Conservation (phyloP, 1,284 basidiomycete species). For the Schizopora paradoxa region DNA sequence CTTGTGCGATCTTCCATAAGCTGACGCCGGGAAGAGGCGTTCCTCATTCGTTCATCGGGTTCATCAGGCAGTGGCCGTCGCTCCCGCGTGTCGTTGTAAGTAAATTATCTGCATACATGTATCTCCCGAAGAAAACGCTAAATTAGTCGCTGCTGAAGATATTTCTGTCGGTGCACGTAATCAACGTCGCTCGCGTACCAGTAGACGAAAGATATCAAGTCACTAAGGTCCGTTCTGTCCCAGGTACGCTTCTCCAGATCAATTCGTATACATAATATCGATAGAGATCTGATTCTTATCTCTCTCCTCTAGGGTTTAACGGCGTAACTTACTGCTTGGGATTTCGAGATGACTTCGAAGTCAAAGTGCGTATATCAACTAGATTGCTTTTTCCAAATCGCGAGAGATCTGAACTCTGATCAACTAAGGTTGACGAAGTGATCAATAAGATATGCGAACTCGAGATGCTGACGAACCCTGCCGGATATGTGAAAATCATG, state of each 20-base stretch:
- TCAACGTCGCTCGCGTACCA: conserved; percentile 43
- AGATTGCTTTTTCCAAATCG: not conserved
- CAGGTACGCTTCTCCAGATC: conserved; percentile 31
- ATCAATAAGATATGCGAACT: conserved; percentile 44
- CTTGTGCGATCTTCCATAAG: conserved; percentile 55
- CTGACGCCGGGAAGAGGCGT: conserved; percentile 46
- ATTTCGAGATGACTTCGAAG: conserved; percentile 53
- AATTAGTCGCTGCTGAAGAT: conserved; percentile 32
- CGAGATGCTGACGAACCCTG: conserved; percentile 37
- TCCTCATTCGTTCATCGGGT: conserved; percentile 54
- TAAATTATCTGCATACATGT: conserved; percentile 15
- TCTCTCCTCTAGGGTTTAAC: conserved; percentile 49
- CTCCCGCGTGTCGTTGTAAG: conserved; percentile 51
- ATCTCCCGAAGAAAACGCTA: no score
- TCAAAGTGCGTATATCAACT: conserved; percentile 29
- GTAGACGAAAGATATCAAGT: conserved; percentile 46
- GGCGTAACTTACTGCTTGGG: conserved; percentile 55
- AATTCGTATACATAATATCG: conserved; percentile 1
- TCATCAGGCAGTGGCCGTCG: conserved; percentile 53
- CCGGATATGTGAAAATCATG: conserved; percentile 28
- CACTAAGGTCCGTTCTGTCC: conserved; percentile 46
- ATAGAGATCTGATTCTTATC: not conserved
- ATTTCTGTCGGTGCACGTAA: conserved; percentile 50
- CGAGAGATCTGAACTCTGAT: not conserved
- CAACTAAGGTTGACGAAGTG: conserved; percentile 36